Conservation (phyloP, 176 grass and related monocot species). For the Rhynchospora breviuscula region DNA sequence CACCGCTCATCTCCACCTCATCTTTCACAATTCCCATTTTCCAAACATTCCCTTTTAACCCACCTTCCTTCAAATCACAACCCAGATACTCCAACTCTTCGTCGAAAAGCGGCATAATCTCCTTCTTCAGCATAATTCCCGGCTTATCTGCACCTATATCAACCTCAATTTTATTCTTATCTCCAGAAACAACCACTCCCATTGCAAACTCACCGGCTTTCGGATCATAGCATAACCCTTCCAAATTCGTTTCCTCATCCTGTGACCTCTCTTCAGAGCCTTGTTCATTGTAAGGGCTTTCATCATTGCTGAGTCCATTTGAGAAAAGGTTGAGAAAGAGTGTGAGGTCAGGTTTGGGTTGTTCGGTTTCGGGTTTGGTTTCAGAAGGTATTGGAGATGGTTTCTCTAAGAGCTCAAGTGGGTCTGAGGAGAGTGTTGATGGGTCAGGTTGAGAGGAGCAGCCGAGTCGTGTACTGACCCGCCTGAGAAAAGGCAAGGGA, state of each 20-base stretch:
- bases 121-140: slow-evolving; percentile 68
- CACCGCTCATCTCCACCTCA: not conserved
- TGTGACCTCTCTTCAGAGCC: not conserved
- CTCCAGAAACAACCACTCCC: slow-evolving; percentile 62
- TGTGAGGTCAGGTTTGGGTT: slow-evolving; percentile 28
- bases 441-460: slow-evolving; percentile 14
- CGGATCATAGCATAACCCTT: slow-evolving; percentile 54
- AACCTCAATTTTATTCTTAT: slow-evolving; percentile 49
- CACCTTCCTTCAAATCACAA: slow-evolving; percentile 37
- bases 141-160: slow-evolving; percentile 52
- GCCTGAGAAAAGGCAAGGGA: not conserved
- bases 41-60: slow-evolving; percentile 25
- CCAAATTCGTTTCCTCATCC: not conserved
- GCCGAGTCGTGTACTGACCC: slow-evolving; percentile 1
- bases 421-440: slow-evolving; percentile 11
- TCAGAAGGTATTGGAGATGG: slow-evolving; percentile 32
- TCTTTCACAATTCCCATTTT: slow-evolving; percentile 49
- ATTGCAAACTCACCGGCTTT: slow-evolving; percentile 57
- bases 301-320: slow-evolving; percentile 28
- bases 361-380: not conserved
- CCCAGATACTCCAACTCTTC: slow-evolving; percentile 49
- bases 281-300: slow-evolving; percentile 2
- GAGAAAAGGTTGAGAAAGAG: slow-evolving; percentile 79
- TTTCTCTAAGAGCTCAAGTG: slow-evolving; percentile 63
- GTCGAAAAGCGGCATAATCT: slow-evolving; percentile 40